phyloP scores from a whole-genome alignment of 768 basidiomycete genomes.

The Lactifluus rugatus region DNA sequence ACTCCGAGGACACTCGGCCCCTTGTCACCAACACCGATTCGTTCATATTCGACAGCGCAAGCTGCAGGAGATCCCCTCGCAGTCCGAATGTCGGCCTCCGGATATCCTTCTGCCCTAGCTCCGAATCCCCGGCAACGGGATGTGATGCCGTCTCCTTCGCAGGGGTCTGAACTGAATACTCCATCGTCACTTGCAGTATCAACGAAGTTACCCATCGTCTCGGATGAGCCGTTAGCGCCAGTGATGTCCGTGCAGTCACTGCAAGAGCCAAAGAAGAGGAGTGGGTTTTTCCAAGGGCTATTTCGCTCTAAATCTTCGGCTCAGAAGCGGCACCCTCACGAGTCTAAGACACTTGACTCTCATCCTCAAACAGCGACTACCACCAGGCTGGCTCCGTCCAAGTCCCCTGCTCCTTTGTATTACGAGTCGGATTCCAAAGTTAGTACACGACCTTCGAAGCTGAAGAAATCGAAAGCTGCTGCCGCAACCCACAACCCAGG shows the following conservation, averaged over 20 bases:
- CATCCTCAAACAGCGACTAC: not conserved
- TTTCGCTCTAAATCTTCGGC: slow-evolving; percentile 19
- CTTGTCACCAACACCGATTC: slow-evolving; percentile 14
- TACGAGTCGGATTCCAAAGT: slow-evolving; percentile 17
- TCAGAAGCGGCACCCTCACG: slow-evolving; percentile 10
- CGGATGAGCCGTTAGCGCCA: slow-evolving; percentile 13
- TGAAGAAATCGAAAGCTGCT: not conserved
- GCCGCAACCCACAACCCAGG: not conserved
- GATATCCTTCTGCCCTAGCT: slow-evolving; percentile 10
- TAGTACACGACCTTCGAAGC: not conserved
- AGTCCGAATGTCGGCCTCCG: slow-evolving; percentile 1
- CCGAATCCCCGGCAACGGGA: slow-evolving; percentile 3
- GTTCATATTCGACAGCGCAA: slow-evolving; percentile 13
- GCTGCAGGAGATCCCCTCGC: not conserved
- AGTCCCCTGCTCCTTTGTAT: not conserved
- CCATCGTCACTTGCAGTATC: slow-evolving; percentile 20
- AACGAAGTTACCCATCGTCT: slow-evolving; percentile 12
- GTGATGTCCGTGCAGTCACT: slow-evolving; percentile 16
- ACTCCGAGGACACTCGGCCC: not conserved
- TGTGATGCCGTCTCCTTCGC: slow-evolving; percentile 15
- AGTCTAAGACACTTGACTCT: not conserved
- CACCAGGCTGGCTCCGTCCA: slow-evolving; percentile 5
- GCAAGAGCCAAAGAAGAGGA: slow-evolving; percentile 20
- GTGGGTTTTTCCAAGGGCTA: slow-evolving; percentile 18
- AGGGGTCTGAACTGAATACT: slow-evolving; percentile 19